Conservation (phyloP, 140 eudicot species). For the Oenanthe javanica region DNA sequence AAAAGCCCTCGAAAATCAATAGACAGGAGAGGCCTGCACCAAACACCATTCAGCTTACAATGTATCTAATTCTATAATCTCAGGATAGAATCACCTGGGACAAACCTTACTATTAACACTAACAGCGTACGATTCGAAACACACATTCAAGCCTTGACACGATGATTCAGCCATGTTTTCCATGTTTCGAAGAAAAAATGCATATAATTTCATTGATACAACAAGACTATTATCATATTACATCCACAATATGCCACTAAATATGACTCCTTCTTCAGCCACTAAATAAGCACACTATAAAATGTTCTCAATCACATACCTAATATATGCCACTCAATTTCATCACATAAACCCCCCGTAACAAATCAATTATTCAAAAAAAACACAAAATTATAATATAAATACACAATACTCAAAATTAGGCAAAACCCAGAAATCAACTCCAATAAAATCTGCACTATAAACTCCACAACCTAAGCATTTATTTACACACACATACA, state of each 20-base stretch:
- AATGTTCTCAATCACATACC: background rate
- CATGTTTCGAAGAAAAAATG: too few species aligned
- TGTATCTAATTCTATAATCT: background rate
- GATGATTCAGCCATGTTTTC: too few species aligned
- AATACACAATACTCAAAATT: too few species aligned
- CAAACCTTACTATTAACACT: background rate
- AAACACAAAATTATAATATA: too few species aligned
- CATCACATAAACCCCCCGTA: background rate
- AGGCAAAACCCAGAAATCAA: too few species aligned
- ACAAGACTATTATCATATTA: background rate
- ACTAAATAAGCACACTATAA: background rate
- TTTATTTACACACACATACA: too few species aligned
- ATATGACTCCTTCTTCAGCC: background rate
- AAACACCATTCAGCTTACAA: background rate
- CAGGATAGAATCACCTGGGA: background rate
- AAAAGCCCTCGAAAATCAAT: background rate
- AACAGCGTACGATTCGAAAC: too few species aligned
- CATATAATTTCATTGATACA: background rate
- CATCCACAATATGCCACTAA: background rate
- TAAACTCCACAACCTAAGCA: too few species aligned
- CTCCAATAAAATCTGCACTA: too few species aligned
- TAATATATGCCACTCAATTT: background rate
- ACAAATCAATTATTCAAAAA: too few species aligned
- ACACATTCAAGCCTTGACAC: background rate
- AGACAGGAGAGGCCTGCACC: background rate